Evolutionary conservation across 805 yeast species (phyloP).

Genomic region (Sporopachydermia quercuum): DNA sequence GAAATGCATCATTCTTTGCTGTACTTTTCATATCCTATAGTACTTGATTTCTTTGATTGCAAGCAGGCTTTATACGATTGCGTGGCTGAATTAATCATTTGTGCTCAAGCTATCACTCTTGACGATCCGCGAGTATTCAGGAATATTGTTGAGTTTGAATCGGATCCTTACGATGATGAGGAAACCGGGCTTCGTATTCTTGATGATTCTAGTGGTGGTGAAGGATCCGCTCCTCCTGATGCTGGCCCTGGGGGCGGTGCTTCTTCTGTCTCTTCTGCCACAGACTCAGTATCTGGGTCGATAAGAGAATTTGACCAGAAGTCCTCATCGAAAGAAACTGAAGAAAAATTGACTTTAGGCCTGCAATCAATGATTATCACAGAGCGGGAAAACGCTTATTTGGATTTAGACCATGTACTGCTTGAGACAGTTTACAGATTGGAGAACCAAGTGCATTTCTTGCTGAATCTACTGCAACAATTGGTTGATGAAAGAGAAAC

Average conservation of each 20-base stretch:
- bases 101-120: conserved; percentile 53
- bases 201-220: too few species aligned
- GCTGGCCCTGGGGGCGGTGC: too few species aligned
- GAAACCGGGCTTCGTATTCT: too few species aligned
- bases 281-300: not conserved
- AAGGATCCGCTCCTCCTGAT: not conserved
- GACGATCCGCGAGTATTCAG: conserved; percentile 64
- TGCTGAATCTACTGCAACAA: conserved; percentile 31
- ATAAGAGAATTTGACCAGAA: too few species aligned
- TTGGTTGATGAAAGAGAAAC: conserved; percentile 59
- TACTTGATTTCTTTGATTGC: conserved; percentile 57
- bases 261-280: not conserved
- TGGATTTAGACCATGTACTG: not conserved
- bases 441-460: conserved; percentile 20
- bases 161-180: not conserved
- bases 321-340: not conserved
- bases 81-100: conserved; percentile 43
- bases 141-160: conserved; percentile 24
- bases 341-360: not conserved
- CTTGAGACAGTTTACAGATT: not conserved
- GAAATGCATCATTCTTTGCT: not conserved
- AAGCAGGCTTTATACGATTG: conserved; percentile 61
- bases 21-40: conserved; percentile 1
- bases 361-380: not conserved
- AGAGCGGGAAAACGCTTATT: not conserved